A percentile compares a stretch with the other conserved stretches of the same genome.
phyloP scores from a whole-genome alignment of 305 asterid species.

The Solanum hybrid region DNA sequence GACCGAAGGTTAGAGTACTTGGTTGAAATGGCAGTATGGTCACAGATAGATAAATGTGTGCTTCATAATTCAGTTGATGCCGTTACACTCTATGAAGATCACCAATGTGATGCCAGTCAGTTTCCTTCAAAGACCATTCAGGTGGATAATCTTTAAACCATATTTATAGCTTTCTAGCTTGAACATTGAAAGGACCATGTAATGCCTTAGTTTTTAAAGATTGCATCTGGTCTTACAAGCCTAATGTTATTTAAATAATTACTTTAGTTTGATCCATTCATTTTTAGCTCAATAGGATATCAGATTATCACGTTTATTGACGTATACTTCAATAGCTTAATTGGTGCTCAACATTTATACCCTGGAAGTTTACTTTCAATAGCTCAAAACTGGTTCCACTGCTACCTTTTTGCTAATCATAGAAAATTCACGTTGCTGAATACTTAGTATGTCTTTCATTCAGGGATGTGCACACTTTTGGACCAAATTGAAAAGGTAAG shows the following conservation, averaged over 20 bases:
- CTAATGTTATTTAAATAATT: neutral
- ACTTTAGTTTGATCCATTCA: neutral
- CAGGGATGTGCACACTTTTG: neutral
- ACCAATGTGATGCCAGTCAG: constrained; percentile 55
- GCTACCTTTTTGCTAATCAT: neutral
- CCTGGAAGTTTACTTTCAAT: neutral
- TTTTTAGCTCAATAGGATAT: neutral
- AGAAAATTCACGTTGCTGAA: neutral
- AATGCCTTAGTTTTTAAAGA: neutral
- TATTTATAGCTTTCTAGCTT: neutral
- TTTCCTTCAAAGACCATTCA: constrained; percentile 74
- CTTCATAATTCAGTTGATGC: constrained; percentile 50
- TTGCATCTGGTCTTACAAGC: neutral
- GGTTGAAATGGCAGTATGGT: constrained; percentile 65
- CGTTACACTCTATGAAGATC: constrained; percentile 67
- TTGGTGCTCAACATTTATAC: neutral
- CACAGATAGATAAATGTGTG: constrained; percentile 56
- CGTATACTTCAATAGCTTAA: neutral
- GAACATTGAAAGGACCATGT: neutral
- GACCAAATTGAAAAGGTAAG: neutral
- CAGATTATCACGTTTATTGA: neutral
- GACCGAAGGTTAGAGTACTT: constrained; percentile 76
- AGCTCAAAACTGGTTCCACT: neutral
- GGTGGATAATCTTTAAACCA: constrained; percentile 37
- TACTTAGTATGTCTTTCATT: neutral